Conservation (phyloP, 768 basidiomycete genomes). For the Nidula microcarpa region DNA sequence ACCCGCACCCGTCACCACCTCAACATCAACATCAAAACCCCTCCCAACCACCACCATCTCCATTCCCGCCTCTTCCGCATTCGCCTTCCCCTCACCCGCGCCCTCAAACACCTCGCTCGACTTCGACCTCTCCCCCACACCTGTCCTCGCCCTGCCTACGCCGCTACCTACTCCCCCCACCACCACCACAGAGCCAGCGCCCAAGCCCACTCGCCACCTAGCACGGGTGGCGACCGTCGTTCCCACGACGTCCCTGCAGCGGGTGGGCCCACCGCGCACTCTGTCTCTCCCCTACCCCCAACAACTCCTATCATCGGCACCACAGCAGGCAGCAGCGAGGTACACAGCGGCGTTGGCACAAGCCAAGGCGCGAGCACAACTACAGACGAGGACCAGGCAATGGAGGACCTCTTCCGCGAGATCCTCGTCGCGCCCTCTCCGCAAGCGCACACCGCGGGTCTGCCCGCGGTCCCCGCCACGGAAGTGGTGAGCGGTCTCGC, state of each 20-base stretch:
- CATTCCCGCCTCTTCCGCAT: conserved; percentile 23
- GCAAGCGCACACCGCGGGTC: conserved; percentile 13
- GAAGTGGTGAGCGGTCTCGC: not conserved
- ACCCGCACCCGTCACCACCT: conserved; percentile 17
- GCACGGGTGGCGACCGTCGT: conserved; percentile 93
- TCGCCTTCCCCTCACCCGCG: conserved; percentile 35
- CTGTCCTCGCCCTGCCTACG: conserved; percentile 31
- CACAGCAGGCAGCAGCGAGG: not conserved
- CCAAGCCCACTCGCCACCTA: conserved; percentile 89
- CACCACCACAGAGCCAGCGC: conserved; percentile 17
- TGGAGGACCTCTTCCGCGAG: conserved; percentile 69
- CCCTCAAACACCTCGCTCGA: conserved; percentile 37
- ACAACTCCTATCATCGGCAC: not conserved
- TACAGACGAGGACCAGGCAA: conserved; percentile 53
- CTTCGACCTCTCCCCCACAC: conserved; percentile 13
- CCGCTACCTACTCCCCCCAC: conserved; percentile 16
- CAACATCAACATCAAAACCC: conserved; percentile 16
- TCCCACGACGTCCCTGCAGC: conserved; percentile 85
- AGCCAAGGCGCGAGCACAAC: conserved; percentile 13
- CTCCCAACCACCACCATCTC: conserved; percentile 16
- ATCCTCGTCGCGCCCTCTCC: conserved; percentile 47
- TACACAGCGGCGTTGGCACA: conserved; percentile 15
- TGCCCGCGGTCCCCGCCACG: conserved; percentile 8
- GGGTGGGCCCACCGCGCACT: conserved; percentile 58
- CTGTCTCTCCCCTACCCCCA: conserved; percentile 8